These are phyloP conservation scores for Hypoxylon sp. DNA, from an alignment of 2,329 filamentous ascomycete genomes.

Conservation along the genomic window DNA sequence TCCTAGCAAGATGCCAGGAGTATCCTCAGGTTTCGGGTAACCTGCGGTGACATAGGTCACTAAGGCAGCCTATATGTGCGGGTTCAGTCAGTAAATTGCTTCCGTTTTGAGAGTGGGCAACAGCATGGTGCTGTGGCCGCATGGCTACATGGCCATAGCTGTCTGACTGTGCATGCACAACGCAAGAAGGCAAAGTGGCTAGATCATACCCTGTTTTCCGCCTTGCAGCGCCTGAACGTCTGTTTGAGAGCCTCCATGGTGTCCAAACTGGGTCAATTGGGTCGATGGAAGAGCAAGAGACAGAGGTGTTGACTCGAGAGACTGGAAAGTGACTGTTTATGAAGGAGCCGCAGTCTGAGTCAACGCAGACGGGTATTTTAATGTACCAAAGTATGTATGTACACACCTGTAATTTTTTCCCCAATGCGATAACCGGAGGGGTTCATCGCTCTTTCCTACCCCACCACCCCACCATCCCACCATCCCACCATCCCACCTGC, in stretches of 20 bases:
- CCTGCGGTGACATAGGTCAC: conserved; percentile 98
- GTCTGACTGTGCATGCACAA: neutral
- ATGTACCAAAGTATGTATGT: conserved; percentile 7
- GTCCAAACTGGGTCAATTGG: conserved; percentile 38
- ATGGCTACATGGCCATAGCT: neutral
- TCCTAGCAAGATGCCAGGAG: conserved; percentile 85
- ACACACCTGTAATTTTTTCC: conserved; percentile 6
- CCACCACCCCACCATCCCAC: conserved; percentile 29
- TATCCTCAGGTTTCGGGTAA: conserved; percentile 86
- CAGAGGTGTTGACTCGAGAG: neutral
- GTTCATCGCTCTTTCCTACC: conserved; percentile 3
- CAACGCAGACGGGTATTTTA: conserved; percentile 8
- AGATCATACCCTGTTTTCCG: conserved; percentile 66
- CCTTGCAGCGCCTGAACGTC: conserved; percentile 73
- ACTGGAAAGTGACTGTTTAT: conserved; percentile 20
- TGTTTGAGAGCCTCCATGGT: conserved; percentile 71
- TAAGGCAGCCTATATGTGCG: conserved; percentile 75
- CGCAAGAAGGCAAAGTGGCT: neutral
- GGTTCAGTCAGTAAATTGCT: conserved; percentile 1
- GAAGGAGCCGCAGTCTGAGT: conserved; percentile 13
- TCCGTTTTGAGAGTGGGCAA: neutral
- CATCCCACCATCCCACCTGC: neutral
- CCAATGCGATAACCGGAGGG: conserved; percentile 41
- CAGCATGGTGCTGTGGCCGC: neutral
- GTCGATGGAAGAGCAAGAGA: conserved; percentile 4